Evolutionary conservation across 139 green algal genomes (phyloP), one percentile per base, ranked within the genome.

Genomic region (Coelastrella sp.): DNA sequence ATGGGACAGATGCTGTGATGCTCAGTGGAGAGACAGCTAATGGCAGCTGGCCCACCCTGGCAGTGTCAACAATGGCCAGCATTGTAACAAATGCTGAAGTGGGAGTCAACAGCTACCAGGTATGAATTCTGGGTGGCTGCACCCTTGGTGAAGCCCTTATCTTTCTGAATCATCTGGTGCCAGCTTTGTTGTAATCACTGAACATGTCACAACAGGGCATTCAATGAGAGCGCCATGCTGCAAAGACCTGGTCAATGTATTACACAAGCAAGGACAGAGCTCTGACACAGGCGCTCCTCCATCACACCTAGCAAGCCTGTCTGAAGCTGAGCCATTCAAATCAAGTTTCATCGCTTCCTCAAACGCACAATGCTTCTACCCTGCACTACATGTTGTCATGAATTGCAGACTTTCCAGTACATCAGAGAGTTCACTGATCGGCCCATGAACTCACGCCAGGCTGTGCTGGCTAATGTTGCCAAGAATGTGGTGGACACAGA

Each of bases 1-100:
- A 97, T 79, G 93, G 93, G 48, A 91, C 89, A 1, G 91, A 94
- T 51, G 90, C 90, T 4, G 90, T 93, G 84, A 94, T 94, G 91
- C 88, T 94, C 34, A 81, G 67, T 30, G 91, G 91, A 5, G 92
- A 95, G 88, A 95, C 88, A 0, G 92, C 92, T 15, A 91, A 90
- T 45, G 92, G 92, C 64, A 38, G 41, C 4, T 91, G 87, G 71
- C 89, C 92, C 1, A 76, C 81, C 11, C 38, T 84, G 72, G 90
- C 92, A 4, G 90, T 93, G 57, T 60, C 71, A 8, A 92, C 89
- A 50, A 95, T 95, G 90, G 86, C 80, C 4, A 73, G 75, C 41
- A 93, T 95, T 73, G 88, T 86, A 17, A 82, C 84, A 35, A 90
- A 91, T 37, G 91, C 91, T 13, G 91, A 94, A 85, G 77, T 92